These are phyloP conservation scores for Tilletiaria anomala DNA, from an alignment of 1,284 basidiomycete species.

Conservation along the genomic window DNA sequence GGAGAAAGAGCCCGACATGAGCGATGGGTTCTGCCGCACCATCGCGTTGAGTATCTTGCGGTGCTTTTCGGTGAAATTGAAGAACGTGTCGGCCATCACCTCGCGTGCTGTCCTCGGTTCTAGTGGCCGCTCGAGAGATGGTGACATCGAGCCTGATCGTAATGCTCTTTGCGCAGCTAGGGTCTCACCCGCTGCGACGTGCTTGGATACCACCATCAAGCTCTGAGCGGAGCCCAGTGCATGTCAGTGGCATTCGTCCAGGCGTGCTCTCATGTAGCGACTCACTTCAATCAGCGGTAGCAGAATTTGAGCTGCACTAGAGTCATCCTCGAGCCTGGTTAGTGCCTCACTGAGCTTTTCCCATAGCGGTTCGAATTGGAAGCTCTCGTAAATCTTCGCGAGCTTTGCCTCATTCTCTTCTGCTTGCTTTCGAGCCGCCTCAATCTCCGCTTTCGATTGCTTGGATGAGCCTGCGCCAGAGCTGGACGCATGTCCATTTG, in stretches of 20 bases:
- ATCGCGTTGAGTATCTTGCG: slow-evolving; percentile 89
- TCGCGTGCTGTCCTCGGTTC: slow-evolving; percentile 16
- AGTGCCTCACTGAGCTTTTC: slow-evolving; percentile 28
- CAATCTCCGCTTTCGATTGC: not conserved
- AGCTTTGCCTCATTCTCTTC: slow-evolving; percentile 45
- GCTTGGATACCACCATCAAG: slow-evolving; percentile 96
- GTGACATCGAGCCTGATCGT: slow-evolving; percentile 10
- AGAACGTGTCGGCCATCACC: slow-evolving; percentile 62
- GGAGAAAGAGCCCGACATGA: slow-evolving; percentile 97
- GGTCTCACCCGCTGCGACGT: slow-evolving; percentile 45
- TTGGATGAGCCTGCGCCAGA: no score
- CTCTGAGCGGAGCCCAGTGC: slow-evolving; percentile 8
- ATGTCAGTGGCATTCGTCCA: not conserved
- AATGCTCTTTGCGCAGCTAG: slow-evolving; percentile 8
- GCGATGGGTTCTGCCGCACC: slow-evolving; percentile 91
- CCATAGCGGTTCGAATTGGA: slow-evolving; percentile 33
- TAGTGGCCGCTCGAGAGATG: slow-evolving; percentile 4
- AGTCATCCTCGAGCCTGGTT: slow-evolving; percentile 27
- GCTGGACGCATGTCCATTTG: no score
- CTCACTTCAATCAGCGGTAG: slow-evolving; percentile 32
- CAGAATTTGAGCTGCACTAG: slow-evolving; percentile 31
- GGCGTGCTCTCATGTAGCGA: not conserved
- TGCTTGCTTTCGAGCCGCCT: slow-evolving; percentile 32
- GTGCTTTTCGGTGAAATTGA: slow-evolving; percentile 84
- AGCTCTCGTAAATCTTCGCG: slow-evolving; percentile 32